A percentile compares a stretch with the other conserved stretches of the same genome.
Evolutionary conservation across 2,329 filamentous ascomycete genomes (phyloP).

Genomic region (Daldinia sp.): DNA sequence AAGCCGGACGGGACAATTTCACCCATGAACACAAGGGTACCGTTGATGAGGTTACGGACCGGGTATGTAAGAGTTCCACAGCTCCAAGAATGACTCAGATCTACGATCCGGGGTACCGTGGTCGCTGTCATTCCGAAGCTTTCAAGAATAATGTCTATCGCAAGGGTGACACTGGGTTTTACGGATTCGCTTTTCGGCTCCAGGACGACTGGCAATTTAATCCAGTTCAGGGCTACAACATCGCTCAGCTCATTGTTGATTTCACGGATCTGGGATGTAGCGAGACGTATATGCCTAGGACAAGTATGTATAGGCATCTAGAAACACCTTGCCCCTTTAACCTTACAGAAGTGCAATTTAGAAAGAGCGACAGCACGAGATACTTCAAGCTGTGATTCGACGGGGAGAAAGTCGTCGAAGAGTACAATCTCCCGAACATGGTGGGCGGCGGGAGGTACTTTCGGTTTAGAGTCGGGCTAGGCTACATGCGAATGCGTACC

Average conservation of each 20-base stretch:
- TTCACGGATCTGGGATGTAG: constrained; percentile 58
- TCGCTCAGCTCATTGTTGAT: constrained; percentile 65
- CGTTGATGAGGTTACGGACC: constrained; percentile 57
- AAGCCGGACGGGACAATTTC: constrained; percentile 56
- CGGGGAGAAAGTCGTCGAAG: constrained; percentile 58
- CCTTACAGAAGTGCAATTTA: constrained; percentile 51
- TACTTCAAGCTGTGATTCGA: constrained; percentile 62
- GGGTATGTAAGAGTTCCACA: constrained; percentile 54
- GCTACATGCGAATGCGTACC: constrained; percentile 64
- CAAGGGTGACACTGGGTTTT: constrained; percentile 60
- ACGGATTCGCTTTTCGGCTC: constrained; percentile 65
- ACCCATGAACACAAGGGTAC: constrained; percentile 58
- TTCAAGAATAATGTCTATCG: constrained; percentile 59
- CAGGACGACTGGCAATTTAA: constrained; percentile 60
- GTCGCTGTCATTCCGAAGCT: constrained; percentile 64
- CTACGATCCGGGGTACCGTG: constrained; percentile 57
- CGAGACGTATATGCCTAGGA: constrained; percentile 62
- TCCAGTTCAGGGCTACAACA: constrained; percentile 59
- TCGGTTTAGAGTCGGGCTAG: constrained; percentile 58
- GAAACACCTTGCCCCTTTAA: neutral
- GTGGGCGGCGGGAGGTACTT: constrained; percentile 59
- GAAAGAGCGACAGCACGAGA: constrained; percentile 58
- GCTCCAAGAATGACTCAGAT: constrained; percentile 61
- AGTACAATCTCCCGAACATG: constrained; percentile 57
- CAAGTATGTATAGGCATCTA: constrained; percentile 40